A percentile compares a stretch with the other conserved stretches of the same genome.
Evolutionary conservation across 2,329 filamentous ascomycete species (phyloP).

Genomic region (Mycosphaerella sp.): DNA sequence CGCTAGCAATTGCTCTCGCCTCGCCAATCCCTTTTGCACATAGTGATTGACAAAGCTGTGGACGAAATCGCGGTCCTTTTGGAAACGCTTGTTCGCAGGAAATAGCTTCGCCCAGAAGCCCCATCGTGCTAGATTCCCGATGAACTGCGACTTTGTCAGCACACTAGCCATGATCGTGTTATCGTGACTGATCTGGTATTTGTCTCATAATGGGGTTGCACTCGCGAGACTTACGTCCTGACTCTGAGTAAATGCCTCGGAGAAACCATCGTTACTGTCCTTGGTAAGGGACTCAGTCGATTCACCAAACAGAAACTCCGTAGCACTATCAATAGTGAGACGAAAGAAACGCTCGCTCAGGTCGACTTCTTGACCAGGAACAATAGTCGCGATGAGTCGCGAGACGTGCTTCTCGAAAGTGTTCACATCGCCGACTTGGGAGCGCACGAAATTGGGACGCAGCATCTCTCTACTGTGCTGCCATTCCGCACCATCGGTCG

Average conservation of each 20-base stretch:
- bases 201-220: too few relatives aligned
- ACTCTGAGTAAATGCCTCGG: constrained; percentile 30
- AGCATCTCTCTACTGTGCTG: constrained; percentile 42
- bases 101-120: constrained; percentile 23
- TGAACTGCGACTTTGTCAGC: too few relatives aligned
- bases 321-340: constrained; percentile 61
- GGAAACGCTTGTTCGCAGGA: constrained; percentile 34
- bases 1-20: constrained; percentile 28
- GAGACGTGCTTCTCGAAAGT: constrained; percentile 57
- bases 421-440: constrained; percentile 49
- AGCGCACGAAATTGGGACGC: constrained; percentile 49
- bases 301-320: constrained; percentile 61
- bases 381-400: constrained; percentile 54
- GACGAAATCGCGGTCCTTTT: constrained; percentile 38
- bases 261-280: constrained; percentile 28
- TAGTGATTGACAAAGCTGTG: constrained; percentile 47
- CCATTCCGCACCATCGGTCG: constrained; percentile 40
- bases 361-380: constrained; percentile 50
- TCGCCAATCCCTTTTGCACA: constrained; percentile 40
- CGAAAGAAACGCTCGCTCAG: constrained; percentile 59
- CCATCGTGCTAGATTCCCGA: constrained; percentile 25
- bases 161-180: too few relatives aligned
- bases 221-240: constrained; percentile 24
- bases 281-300: constrained; percentile 30
- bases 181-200: too few relatives aligned